Conservation (phyloP, 345 rosid genomes). For the Sonneratia alba region DNA sequence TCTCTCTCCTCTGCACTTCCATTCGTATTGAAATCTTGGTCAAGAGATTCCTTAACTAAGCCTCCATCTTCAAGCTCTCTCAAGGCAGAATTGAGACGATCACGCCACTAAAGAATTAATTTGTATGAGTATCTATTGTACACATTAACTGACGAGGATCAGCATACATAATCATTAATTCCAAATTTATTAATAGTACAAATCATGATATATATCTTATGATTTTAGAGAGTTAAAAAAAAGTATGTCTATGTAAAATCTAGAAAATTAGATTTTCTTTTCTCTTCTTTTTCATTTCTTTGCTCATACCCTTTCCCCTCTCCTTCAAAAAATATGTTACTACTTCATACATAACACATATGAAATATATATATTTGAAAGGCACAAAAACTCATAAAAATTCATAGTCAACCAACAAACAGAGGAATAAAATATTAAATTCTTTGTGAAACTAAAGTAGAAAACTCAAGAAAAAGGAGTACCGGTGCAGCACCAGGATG, state of each 20-base stretch:
- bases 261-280: too few relatives aligned
- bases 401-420: neutral
- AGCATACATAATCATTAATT: too few relatives aligned
- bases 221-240: neutral
- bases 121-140: too few relatives aligned
- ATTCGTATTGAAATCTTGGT: slow-evolving; percentile 35
- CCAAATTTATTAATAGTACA: neutral
- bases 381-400: too few relatives aligned
- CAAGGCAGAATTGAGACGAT: slow-evolving; percentile 63
- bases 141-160: too few relatives aligned
- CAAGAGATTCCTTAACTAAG: slow-evolving; percentile 33
- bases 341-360: too few relatives aligned
- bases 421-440: neutral
- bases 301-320: too few relatives aligned
- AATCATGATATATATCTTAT: too few relatives aligned
- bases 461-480: slow-evolving; percentile 21
- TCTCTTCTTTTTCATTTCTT: too few relatives aligned
- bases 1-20: slow-evolving; percentile 43
- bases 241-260: too few relatives aligned
- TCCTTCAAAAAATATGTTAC: too few relatives aligned
- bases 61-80: slow-evolving; percentile 60
- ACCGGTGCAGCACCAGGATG: slow-evolving; percentile 97
- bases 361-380: too few relatives aligned
- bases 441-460: neutral
- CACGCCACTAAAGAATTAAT: slow-evolving; percentile 63